Evolutionary conservation across 2,329 filamentous ascomycete genomes (phyloP).

Genomic region (Exophiala sp.): DNA sequence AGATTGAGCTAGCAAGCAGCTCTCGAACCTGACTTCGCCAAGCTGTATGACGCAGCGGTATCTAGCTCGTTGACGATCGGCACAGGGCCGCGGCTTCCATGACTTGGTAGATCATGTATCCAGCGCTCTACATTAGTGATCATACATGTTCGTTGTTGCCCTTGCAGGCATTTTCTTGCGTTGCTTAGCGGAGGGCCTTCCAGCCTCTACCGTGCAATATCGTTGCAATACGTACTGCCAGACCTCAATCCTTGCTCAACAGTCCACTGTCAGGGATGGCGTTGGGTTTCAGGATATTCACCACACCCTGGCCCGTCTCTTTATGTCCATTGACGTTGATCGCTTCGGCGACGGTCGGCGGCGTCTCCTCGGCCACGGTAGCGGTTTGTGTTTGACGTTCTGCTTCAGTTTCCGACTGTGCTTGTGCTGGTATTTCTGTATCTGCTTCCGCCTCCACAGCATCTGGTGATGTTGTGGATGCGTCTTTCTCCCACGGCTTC

Average conservation of each 20-base stretch:
- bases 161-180: too few relatives aligned
- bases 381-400: neutral
- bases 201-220: too few relatives aligned
- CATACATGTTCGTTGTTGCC: too few relatives aligned
- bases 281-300: conserved; percentile 28
- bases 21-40: too few relatives aligned
- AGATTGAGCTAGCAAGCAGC: too few relatives aligned
- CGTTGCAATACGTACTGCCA: neutral
- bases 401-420: neutral
- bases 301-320: conserved; percentile 24
- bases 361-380: neutral
- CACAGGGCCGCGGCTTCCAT: too few relatives aligned
- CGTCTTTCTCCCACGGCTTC: conserved; percentile 77
- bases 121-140: too few relatives aligned
- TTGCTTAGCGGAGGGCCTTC: too few relatives aligned
- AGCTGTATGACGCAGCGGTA: too few relatives aligned
- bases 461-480: neutral
- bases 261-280: conserved; percentile 26
- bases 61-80: too few relatives aligned
- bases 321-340: conserved; percentile 18
- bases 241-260: conserved; percentile 20
- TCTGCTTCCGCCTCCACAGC: neutral
- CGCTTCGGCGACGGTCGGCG: neutral
- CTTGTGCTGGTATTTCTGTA: neutral
- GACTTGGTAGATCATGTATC: too few relatives aligned